Conservation (phyloP, 192 early-diverging fungal genomes). For the Coemansia sp. region DNA sequence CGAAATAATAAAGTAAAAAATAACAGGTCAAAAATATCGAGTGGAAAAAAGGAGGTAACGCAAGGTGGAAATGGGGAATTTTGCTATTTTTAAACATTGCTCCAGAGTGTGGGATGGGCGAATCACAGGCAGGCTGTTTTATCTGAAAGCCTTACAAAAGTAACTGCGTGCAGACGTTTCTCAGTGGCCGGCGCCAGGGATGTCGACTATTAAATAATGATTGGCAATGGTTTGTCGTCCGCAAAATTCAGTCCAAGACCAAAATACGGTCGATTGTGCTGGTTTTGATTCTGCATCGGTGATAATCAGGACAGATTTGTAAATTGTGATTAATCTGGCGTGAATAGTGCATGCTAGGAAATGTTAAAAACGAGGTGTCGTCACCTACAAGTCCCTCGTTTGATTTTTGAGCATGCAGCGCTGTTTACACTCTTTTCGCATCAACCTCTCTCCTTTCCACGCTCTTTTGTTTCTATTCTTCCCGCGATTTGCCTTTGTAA, state of each 20-base stretch:
- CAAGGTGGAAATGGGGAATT: not conserved
- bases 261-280: not conserved
- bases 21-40: not conserved
- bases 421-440: too few species aligned
- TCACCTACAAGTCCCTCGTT: too few species aligned
- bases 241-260: not conserved
- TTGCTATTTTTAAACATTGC: constrained; percentile 6
- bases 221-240: too few species aligned
- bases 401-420: too few species aligned
- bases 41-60: not conserved
- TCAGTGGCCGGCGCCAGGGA: not conserved
- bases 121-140: constrained; percentile 1
- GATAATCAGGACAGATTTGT: not conserved
- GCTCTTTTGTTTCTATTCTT: not conserved
- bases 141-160: not conserved
- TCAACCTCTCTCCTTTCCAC: not conserved
- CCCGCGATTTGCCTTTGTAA: not conserved
- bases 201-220: too few species aligned
- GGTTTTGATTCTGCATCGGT: not conserved
- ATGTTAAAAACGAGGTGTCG: not conserved
- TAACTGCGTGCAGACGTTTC: too few species aligned
- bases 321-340: not conserved
- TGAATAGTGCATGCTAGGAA: not conserved
- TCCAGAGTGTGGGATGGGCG: not conserved
- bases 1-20: not conserved